Conservation (phyloP, 345 rosid species). For the Angophora floribunda region DNA sequence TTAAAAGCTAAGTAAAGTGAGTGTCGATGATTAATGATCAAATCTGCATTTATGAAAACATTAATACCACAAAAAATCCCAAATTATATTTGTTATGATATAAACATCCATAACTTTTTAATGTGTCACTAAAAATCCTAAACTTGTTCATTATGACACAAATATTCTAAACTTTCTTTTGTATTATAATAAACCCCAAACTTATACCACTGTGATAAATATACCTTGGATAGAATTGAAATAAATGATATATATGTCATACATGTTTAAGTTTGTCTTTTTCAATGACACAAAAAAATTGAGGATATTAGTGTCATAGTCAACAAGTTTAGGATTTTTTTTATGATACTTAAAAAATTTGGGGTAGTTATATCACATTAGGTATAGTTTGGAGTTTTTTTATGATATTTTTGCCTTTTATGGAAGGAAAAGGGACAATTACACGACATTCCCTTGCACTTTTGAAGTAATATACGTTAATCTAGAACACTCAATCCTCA, state of each 20-base stretch:
- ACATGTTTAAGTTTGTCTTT: not conserved
- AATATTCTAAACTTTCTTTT: not conserved
- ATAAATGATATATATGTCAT: not conserved
- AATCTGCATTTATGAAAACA: too few relatives aligned
- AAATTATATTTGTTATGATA: too few relatives aligned
- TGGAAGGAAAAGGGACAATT: not conserved
- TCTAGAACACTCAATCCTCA: too few relatives aligned
- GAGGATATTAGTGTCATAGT: not conserved
- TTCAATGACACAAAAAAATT: not conserved
- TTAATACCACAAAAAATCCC: not conserved
- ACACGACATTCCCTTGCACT: not conserved
- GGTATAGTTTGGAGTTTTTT: not conserved
- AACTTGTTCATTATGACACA: not conserved
- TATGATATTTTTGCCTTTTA: not conserved
- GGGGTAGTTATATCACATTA: not conserved
- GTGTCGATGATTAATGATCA: not conserved
- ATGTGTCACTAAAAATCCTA: not conserved
- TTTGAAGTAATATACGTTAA: not conserved
- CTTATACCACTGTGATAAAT: too few relatives aligned
- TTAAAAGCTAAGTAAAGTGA: too few relatives aligned
- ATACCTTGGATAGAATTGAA: not conserved
- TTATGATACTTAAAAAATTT: too few relatives aligned
- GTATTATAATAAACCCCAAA: too few relatives aligned
- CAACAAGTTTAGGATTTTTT: not conserved
- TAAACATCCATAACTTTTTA: too few relatives aligned